Evolutionary conservation across 1,284 basidiomycete species (phyloP).

Genomic region (Athelia psychrophila): DNA sequence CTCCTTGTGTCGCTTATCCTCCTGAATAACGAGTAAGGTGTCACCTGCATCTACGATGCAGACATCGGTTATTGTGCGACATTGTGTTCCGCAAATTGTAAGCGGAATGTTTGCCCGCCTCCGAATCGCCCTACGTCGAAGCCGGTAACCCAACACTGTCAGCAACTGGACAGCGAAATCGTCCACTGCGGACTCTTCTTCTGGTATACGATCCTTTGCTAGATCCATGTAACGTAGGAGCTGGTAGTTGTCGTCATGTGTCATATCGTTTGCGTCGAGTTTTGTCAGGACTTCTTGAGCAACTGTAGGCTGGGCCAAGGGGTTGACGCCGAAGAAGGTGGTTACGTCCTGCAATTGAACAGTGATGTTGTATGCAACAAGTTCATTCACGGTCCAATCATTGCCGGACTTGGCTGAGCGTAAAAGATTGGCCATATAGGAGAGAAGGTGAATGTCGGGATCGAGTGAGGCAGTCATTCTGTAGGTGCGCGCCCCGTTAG

Average conservation of each 20-base stretch:
- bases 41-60: slow-evolving; percentile 25
- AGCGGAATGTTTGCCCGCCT: slow-evolving; percentile 20
- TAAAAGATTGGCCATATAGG: slow-evolving; percentile 8
- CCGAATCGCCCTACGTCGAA: slow-evolving; percentile 18
- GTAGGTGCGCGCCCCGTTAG: no score
- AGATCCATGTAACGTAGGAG: slow-evolving; percentile 23
- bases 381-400: slow-evolving; percentile 26
- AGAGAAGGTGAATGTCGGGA: no score
- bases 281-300: slow-evolving; percentile 19
- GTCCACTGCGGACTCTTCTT: slow-evolving; percentile 21
- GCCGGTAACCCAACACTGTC: slow-evolving; percentile 22
- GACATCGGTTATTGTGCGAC: slow-evolving; percentile 27
- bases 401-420: slow-evolving; percentile 26
- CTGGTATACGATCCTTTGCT: slow-evolving; percentile 19
- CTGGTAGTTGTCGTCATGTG: slow-evolving; percentile 14
- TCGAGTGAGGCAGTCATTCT: no score
- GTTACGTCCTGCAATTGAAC: slow-evolving; percentile 13
- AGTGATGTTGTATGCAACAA: slow-evolving; percentile 25
- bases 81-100: slow-evolving; percentile 20
- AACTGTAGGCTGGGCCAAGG: slow-evolving; percentile 15
- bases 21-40: slow-evolving; percentile 31
- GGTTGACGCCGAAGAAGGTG: slow-evolving; percentile 23
- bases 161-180: slow-evolving; percentile 31
- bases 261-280: slow-evolving; percentile 14
- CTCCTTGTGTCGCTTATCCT: slow-evolving; percentile 21